Base-by-base conservation (phyloP, 805 yeast species). In the Yarrowia divulgata region DNA sequence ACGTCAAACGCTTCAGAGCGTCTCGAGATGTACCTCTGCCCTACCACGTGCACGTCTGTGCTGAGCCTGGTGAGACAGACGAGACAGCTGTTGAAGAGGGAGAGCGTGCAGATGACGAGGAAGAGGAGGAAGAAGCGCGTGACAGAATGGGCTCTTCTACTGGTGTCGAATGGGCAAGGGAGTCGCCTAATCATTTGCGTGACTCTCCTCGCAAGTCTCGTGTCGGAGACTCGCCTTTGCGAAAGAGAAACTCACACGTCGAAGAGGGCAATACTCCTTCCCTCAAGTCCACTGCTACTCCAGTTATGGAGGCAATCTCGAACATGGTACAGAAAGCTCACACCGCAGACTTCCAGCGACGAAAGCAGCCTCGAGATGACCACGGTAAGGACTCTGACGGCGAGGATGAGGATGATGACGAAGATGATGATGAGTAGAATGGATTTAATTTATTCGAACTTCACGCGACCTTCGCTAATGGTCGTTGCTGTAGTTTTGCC, bases 1-100 rank as follows among this genome's bases (percentile, higher is more conserved):
- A 94, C 76, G 97, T 93, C 12, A 87, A 87, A 69, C 80, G 92
- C 54, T 90, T 88, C 78, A 84, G 97, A 72, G 98, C 98, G 0
- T 88, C 96, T 10, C 86, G 96, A 70, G 97, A 94, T 71, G 81
- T 91, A 10, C 91, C 94, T 1, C 79, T 94, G 68, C 99, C 99
- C 0, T 94, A 92, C 72, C 85, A 87, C 1, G 77, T 85, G 3
- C 82, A 76, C 62, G 73, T 42, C 71, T 74, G 52, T n/a, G 29
- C 46, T 18, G 55, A 49, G 19, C 48, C 68, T 8, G 46, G 46
- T 49, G 68, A 63, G 45, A 37, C 68, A 0, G 68, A 63, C 48
- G 46, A 43, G 46, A 52, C 48, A 8, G 45, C 69, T 40, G 48
- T 69, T 48, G 29, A 50, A 18, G 37, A 46, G 0, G 45, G 34